phyloP scores from a whole-genome alignment of 1,139 yeast genomes.

The Yamadazyma buinensis region DNA sequence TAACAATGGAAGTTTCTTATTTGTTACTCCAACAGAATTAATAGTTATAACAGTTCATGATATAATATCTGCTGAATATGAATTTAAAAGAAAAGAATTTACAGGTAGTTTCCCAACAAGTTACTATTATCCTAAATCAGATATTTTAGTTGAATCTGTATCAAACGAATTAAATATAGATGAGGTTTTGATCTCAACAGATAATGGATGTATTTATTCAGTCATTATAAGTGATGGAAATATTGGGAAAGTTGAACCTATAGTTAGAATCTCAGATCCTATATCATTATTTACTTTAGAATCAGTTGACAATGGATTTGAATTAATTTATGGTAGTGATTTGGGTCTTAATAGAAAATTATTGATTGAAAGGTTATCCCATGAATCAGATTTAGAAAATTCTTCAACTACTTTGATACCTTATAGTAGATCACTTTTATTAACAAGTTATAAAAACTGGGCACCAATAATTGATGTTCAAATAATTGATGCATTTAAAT shows the following conservation, averaged over 20 bases:
- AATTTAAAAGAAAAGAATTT: constrained; percentile 20
- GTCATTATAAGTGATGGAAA: constrained; percentile 17
- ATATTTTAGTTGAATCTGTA: constrained; percentile 11
- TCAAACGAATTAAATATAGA: constrained; percentile 16
- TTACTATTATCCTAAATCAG: constrained; percentile 24
- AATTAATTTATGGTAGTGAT: constrained; percentile 30
- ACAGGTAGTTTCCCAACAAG: constrained; percentile 37
- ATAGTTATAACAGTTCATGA: constrained; percentile 37
- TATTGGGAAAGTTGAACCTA: constrained; percentile 15
- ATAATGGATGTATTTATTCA: constrained; percentile 38
- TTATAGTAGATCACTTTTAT: constrained; percentile 11
- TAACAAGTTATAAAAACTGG: constrained; percentile 41
- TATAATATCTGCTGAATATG: constrained; percentile 44
- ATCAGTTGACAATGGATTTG: constrained; percentile 14
- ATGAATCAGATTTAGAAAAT: constrained; percentile 7
- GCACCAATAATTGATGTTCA: constrained; percentile 45
- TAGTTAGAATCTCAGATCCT: constrained; percentile 27
- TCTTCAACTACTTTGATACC: constrained; percentile 1
- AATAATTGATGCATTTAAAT: constrained; percentile 26
- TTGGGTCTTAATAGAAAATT: constrained; percentile 33
- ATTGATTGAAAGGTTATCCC: constrained; percentile 14
- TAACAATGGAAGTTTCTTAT: constrained; percentile 30
- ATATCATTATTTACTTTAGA: constrained; percentile 33
- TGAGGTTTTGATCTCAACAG: constrained; percentile 39
- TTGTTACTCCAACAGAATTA: constrained; percentile 26